Evolutionary conservation across 1,139 yeast genomes (phyloP).

Genomic region (Candida sanyaensis): DNA sequence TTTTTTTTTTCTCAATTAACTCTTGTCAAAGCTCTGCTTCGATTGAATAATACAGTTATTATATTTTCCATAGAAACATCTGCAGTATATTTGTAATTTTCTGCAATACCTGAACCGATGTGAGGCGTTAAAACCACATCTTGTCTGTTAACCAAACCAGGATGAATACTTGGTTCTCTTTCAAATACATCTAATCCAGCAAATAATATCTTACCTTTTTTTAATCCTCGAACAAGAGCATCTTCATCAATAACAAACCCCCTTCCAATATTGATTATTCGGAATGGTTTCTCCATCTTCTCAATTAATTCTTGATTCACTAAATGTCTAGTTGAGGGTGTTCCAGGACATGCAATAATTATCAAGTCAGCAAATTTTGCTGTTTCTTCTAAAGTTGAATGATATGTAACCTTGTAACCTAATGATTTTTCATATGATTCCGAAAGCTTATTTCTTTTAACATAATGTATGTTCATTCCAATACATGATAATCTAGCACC

Average conservation of each 20-base stretch:
- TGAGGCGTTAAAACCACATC: constrained; percentile 84
- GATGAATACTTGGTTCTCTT: constrained; percentile 62
- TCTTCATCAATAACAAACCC: constrained; percentile 73
- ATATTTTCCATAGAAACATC: constrained; percentile 49
- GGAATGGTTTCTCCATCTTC: constrained; percentile 51
- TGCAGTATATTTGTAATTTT: constrained; percentile 49
- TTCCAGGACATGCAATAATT: constrained; percentile 69
- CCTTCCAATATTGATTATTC: constrained; percentile 78
- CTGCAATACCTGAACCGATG: constrained; percentile 70
- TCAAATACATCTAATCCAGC: constrained; percentile 85
- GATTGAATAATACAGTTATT: constrained; percentile 33
- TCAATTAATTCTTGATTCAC: constrained; percentile 51
- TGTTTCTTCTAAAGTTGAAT: constrained; percentile 35
- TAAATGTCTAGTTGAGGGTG: constrained; percentile 57
- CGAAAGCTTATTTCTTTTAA: constrained; percentile 54
- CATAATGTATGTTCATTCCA: constrained; percentile 70
- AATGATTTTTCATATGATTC: constrained; percentile 34
- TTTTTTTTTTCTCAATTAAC: constrained; percentile 31
- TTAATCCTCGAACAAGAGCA: constrained; percentile 67
- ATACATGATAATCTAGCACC: constrained; percentile 57
- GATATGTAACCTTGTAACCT: constrained; percentile 49
- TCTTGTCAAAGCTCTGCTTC: constrained; percentile 31
- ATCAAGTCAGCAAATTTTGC: constrained; percentile 54
- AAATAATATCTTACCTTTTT: constrained; percentile 64
- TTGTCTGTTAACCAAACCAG: constrained; percentile 54